These are phyloP conservation scores for Cryomyces minteri DNA, from an alignment of 495 filamentous ascomycete genomes.

Conservation along the genomic window DNA sequence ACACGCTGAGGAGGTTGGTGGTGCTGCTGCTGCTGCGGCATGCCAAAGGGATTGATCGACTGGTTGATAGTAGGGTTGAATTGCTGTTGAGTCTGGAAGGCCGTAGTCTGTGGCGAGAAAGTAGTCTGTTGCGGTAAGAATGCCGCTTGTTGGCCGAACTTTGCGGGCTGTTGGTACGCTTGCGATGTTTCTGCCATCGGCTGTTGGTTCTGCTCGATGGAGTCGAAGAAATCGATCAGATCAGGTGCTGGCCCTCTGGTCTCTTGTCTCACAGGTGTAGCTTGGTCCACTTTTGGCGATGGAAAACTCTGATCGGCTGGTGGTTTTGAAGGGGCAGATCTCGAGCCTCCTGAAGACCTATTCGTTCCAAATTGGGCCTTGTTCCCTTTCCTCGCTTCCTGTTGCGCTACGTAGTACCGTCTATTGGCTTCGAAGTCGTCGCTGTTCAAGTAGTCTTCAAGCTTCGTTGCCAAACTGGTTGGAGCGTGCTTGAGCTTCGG, in stretches of 20 bases:
- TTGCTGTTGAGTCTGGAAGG: slow-evolving; percentile 14
- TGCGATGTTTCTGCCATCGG: slow-evolving; percentile 34
- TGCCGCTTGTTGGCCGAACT: slow-evolving; percentile 22
- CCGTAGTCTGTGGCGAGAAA: slow-evolving; percentile 9
- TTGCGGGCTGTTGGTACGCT: slow-evolving; percentile 15
- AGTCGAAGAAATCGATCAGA: slow-evolving; percentile 96
- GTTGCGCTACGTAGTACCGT: slow-evolving; percentile 73
- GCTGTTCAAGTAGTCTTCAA: slow-evolving; percentile 92
- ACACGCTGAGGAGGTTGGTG: slow-evolving; percentile 19
- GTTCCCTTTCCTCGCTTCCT: slow-evolving; percentile 56
- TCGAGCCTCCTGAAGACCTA: slow-evolving; percentile 8
- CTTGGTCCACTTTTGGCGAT: slow-evolving; percentile 3
- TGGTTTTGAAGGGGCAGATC: slow-evolving; percentile 12
- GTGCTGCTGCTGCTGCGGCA: slow-evolving; percentile 23
- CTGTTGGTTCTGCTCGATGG: slow-evolving; percentile 85
- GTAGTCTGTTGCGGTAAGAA: slow-evolving; percentile 26
- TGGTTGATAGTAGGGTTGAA: slow-evolving; percentile 13
- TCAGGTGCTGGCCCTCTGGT: slow-evolving; percentile 54
- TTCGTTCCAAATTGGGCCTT: slow-evolving; percentile 20
- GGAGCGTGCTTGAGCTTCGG: slow-evolving; percentile 97
- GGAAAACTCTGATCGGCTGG: slow-evolving; percentile 3
- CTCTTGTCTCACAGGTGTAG: slow-evolving; percentile 19
- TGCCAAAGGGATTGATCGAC: slow-evolving; percentile 34
- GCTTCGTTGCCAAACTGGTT: slow-evolving; percentile 66
- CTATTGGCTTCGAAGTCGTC: slow-evolving; percentile 91